Evolutionary conservation across 139 green algal species (phyloP), one percentile per base, ranked within the genome.

Genomic region (Mychonastes homosphaera): DNA sequence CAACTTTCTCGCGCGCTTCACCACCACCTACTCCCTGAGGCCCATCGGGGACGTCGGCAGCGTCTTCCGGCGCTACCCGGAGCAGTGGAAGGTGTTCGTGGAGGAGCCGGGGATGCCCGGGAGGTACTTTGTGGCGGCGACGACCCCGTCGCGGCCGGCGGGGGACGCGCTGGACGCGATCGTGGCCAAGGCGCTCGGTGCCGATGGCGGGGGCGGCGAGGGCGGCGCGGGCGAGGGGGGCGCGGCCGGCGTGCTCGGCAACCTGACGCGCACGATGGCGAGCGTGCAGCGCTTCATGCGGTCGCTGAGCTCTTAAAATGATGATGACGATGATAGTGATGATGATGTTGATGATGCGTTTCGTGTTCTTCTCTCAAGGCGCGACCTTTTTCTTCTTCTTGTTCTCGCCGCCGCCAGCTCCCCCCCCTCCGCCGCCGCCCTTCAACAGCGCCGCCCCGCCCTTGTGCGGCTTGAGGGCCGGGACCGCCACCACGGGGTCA

Each of bases 11-110:
- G 62, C 60, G 13, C 67, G 63, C n/a, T 95, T 97, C 72, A 68
- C 61, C 34, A 76, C 84, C 19, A 85, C 80, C 35, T 98, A 97
- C 76, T 86, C 68, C 3, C 63, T 98, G 58, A 68, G 89, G 9
- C 91, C 91, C 10, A 77, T 97, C 30, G 71, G 64, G 5, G 76
- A 83, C 21, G 58, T 84, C 3, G 85, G 82, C 58, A 79, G 69
- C 19, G 74, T 91, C 12, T 91, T 84, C 66, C 62, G 84, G 18
- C 44, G 76, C 29, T 98, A 87, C 64, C 90, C 90, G 5, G 79
- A 65, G 32, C 62, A 68, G 50, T 96, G 87, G 88, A 74, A 92
- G 73, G 67, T 85, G 1, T 87, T 81, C 47, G 35, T 84, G 13
- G 67, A 79, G 53, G 76, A 87, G 44, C 21, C 51, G 18, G 40